Base-by-base conservation (phyloP, 208 protist genomes). In the Acanthamoeba sp. region DNA sequence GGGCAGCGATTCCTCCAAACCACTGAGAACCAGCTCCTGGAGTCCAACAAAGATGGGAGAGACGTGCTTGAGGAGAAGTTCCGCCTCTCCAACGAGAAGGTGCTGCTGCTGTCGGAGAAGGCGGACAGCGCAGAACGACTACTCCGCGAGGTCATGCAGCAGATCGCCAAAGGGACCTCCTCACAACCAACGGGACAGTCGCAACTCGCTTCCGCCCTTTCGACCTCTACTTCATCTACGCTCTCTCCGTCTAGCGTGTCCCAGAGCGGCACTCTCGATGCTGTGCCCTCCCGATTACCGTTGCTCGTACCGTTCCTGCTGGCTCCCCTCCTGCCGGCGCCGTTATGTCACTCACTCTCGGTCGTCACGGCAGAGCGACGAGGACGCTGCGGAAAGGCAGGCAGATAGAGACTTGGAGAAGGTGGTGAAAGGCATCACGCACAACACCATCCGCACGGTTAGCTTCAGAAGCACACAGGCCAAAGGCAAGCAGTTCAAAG, bases 61-160 rank as follows among this genome's bases (percentile, higher is more conserved):
- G 50, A 84, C 45, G 69, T 93, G 16, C 32, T 93, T 2, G 90
- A 93, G n/a, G 90, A 93, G 90, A 78, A 66, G 45, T 76, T 42
- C 24, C 90, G 90, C 2, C 45, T 93, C 32, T 76, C 66, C 45
- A 93, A 93, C 90, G 90, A 93, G n/a, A 93, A 93, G 40, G 50
- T 84, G 38, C n/a, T 93, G 40, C 40, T 93, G 40, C 45, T 93
- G 3, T 84, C 90, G 10, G 90, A 93, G 50, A 80, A 84, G 32
- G 69, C 90, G 16, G 90, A 93, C 38, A 84, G 48, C 34, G 38
- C 45, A 6, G 90, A 93, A 27, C 27, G 29, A 9, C n/a, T 93
- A 10, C 38, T 93, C 6, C 29, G 40, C 20, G 90, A 93, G 34
- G 34, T 93, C 16, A 52, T 93, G 59, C 62, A 84, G 29, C 69